A percentile compares a stretch with the other conserved stretches of the same genome.
These are phyloP conservation scores for Colletotrichum sp. DNA, from an alignment of 2,329 filamentous ascomycete species.

Conservation along the genomic window DNA sequence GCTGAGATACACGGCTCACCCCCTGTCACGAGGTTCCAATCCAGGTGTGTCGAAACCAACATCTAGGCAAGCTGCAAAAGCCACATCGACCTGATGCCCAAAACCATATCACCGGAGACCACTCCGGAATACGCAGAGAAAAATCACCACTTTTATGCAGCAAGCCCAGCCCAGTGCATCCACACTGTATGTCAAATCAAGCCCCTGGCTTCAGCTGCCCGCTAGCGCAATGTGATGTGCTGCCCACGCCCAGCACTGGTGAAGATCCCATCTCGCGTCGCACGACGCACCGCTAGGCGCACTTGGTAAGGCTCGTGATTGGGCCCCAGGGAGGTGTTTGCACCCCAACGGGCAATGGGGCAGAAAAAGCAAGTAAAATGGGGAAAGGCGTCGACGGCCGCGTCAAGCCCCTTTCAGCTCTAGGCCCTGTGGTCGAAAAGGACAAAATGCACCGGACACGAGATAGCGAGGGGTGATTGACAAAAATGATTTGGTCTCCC, in stretches of 20 bases:
- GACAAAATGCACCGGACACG: background rate
- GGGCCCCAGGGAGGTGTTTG: background rate
- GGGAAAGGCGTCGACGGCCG: background rate
- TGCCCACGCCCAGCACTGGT: background rate
- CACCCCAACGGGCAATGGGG: background rate
- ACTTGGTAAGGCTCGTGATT: background rate
- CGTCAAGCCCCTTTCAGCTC: background rate
- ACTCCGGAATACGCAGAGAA: background rate
- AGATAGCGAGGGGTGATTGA: background rate
- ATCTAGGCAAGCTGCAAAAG: background rate
- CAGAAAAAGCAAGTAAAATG: background rate
- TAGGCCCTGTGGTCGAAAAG: background rate
- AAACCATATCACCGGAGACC: background rate
- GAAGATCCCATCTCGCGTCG: background rate
- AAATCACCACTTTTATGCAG: background rate
- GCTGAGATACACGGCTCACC: background rate
- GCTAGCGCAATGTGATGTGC: background rate
- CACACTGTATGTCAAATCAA: background rate
- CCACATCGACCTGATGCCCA: rapidly evolving
- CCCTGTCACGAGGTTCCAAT: background rate
- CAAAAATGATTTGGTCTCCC: background rate
- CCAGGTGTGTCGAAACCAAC: background rate
- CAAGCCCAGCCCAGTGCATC: background rate
- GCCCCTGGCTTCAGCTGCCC: background rate
- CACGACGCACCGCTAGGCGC: background rate